phyloP scores from a whole-genome alignment of 148 eudicot genomes.

The Cornus florida region DNA sequence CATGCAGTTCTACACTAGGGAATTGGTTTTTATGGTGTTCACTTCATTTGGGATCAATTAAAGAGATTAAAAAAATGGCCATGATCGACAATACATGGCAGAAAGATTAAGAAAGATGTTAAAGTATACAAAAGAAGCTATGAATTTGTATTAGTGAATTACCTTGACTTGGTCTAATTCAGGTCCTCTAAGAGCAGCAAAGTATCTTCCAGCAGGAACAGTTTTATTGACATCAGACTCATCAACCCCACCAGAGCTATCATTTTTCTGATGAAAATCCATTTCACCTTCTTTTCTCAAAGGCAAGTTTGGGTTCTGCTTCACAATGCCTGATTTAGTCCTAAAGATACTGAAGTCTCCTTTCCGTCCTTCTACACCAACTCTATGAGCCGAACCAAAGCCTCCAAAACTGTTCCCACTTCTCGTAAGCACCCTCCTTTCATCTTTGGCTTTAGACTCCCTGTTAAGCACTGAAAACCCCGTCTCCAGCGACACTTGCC shows the following conservation, averaged over 20 bases:
- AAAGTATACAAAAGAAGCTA: too few relatives aligned
- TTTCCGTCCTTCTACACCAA: constrained; percentile 38
- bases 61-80: too few relatives aligned
- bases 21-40: too few relatives aligned
- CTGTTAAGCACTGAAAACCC: constrained; percentile 74
- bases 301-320: constrained; percentile 68
- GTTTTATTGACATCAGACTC: constrained; percentile 54
- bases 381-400: constrained; percentile 38
- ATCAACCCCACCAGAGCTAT: constrained; percentile 32
- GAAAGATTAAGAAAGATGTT: too few relatives aligned
- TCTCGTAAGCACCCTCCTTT: constrained; percentile 45
- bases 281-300: constrained; percentile 35
- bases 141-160: not conserved
- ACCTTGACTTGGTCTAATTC: constrained; percentile 99
- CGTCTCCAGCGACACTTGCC: constrained; percentile 94
- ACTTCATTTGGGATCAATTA: too few relatives aligned
- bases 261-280: constrained; percentile 18
- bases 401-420: constrained; percentile 90
- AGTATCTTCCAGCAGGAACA: constrained; percentile 98
- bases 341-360: constrained; percentile 72
- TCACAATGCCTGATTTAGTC: constrained; percentile 68
- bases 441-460: constrained; percentile 35
- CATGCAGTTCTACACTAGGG: too few relatives aligned
- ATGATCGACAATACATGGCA: too few relatives aligned
- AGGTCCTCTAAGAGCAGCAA: constrained; percentile 94